Evolutionary conservation across 139 green algal genomes (phyloP).

Genomic region (Zygnema cylindricum): DNA sequence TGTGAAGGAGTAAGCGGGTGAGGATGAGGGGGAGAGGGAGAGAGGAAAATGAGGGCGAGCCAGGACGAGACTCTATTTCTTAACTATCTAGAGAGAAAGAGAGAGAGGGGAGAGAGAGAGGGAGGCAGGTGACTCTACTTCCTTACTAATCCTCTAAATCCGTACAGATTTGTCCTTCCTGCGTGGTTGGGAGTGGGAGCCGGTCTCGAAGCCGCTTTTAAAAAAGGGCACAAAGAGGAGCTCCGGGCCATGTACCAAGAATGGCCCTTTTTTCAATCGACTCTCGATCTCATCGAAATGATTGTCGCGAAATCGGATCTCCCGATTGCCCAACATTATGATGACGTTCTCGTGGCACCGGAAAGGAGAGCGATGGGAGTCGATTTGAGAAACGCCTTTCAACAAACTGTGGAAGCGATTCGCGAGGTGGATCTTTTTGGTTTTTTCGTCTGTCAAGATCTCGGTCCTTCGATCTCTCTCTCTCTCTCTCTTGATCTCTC

Average conservation of each 20-base stretch:
- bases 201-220: slow-evolving; percentile 76
- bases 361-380: slow-evolving; percentile 10
- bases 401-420: slow-evolving; percentile 36
- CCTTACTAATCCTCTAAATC: neutral
- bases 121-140: neutral
- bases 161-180: slow-evolving; percentile 86
- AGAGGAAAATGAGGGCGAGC: neutral
- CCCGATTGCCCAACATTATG: slow-evolving; percentile 80
- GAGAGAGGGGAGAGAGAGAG: too few species aligned
- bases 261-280: slow-evolving; percentile 97
- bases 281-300: slow-evolving; percentile 98
- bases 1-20: too few species aligned
- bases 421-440: neutral
- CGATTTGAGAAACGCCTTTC: slow-evolving; percentile 27
- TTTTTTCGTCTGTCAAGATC: too few species aligned
- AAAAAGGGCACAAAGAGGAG: slow-evolving; percentile 71
- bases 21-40: too few species aligned
- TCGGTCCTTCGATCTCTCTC: neutral
- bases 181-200: slow-evolving; percentile 95
- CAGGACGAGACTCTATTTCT: neutral
- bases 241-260: slow-evolving; percentile 91
- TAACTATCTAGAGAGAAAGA: neutral
- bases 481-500: neutral
- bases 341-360: slow-evolving; percentile 47
- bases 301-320: slow-evolving; percentile 95